Evolutionary conservation across 2,329 filamentous ascomycete species (phyloP).

Genomic region (Thielaviopsis musarum): DNA sequence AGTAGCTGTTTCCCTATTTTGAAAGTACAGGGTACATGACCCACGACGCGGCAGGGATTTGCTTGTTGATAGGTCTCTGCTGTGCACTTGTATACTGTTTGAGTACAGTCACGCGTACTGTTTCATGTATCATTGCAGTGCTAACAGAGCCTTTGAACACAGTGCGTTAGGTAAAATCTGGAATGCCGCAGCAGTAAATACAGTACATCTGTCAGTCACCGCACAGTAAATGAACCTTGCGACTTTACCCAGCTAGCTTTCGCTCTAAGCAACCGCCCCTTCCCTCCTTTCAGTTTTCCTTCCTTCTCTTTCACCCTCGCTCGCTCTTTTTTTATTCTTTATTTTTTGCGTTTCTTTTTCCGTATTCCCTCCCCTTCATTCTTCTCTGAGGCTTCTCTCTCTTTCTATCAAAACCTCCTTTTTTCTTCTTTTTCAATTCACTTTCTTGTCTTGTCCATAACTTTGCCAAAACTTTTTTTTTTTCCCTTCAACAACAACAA

Average conservation of each 20-base stretch:
- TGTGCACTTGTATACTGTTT: conserved; percentile 2
- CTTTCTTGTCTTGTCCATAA: conserved; percentile 1
- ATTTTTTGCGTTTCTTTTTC: background rate
- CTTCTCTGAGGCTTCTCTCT: conserved; percentile 8
- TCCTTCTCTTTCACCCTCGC: conserved; percentile 4
- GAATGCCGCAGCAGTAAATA: background rate
- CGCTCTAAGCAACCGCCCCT: background rate
- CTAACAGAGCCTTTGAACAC: background rate
- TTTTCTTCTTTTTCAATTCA: conserved; percentile 5
- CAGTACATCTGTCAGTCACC: background rate
- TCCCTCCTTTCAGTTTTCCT: background rate
- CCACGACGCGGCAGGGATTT: background rate
- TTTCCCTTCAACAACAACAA: background rate
- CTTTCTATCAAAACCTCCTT: conserved; percentile 12
- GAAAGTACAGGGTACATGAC: background rate
- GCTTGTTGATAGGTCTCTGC: background rate
- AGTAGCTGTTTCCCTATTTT: background rate
- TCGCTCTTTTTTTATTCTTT: background rate
- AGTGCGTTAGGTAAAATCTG: background rate
- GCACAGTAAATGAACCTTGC: conserved; percentile 1
- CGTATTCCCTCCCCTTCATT: conserved; percentile 6
- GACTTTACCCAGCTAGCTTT: background rate
- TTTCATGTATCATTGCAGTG: background rate
- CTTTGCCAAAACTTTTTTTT: background rate
- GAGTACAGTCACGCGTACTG: conserved; percentile 2